Evolutionary conservation across 2,329 filamentous ascomycete species (phyloP), one percentile per base, ranked within the genome.

Genomic region (Fusarium pilosicola): DNA sequence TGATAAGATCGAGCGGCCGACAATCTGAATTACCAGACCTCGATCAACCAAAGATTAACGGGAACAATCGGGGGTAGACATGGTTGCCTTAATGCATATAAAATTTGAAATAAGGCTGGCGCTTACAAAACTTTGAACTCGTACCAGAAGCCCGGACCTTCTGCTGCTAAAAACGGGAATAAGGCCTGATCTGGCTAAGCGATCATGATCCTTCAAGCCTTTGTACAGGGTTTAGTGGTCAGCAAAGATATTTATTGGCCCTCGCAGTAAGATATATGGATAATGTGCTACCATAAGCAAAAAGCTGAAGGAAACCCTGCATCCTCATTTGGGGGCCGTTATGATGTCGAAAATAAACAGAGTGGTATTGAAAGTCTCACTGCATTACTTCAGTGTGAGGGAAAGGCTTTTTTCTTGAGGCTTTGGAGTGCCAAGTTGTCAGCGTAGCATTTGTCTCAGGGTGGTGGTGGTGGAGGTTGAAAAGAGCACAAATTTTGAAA

Each of bases 41-140:
- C 30, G 18, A 32, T 18, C 9, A 7, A 18, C 14, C 3, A 14
- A 28, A 18, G 18, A 45, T 26, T 5, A 20, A 13, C 17, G 30
- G 39, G 54, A 57, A 57, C 18, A 46, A 26, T 12, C 7, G 22
- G 54, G 39, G 24, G 11, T n/a, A n/a, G 36, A 14, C 34, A 32
- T 14, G 20, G 18, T 28, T 30, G 44, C 24, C 12, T 52, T 18
- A 7, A 38, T 36, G 18, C n/a, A 36, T 12, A 15, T 51, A n/a
- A 42, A n/a, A 18, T 17, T 68, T 45, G 26, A 55, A 63, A 69
- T 28, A 57, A 70, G 51, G 45, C 67, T 70, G 51, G 65, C 59
- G 67, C 45, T 44, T 48, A 24, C 45, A 12, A 48, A 20, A 30
- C 45, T 44, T 34, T 30, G 28, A 18, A 34, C 17, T 32, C 14